Conservation (phyloP, 768 basidiomycete species). For the Russula olivacea region DNA sequence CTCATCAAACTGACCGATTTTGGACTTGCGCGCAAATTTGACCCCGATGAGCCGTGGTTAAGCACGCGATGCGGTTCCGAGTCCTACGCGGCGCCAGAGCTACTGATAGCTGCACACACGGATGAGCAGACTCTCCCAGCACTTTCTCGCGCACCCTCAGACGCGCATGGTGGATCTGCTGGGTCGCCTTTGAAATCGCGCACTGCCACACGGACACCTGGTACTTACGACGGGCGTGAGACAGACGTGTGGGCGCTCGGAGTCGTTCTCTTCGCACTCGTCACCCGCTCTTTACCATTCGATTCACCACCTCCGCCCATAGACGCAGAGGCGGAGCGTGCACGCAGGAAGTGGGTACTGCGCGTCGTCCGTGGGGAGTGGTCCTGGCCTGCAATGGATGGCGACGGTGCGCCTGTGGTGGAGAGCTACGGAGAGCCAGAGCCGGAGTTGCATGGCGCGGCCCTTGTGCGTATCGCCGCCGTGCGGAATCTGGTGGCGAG, state of each 20-base stretch:
- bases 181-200: slow-evolving; percentile 32
- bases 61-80: slow-evolving; percentile 83
- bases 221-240: slow-evolving; percentile 72
- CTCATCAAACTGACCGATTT: slow-evolving; percentile 85
- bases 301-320: slow-evolving; percentile 33
- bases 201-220: slow-evolving; percentile 35
- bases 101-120: slow-evolving; percentile 42
- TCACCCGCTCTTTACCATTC: slow-evolving; percentile 69
- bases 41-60: slow-evolving; percentile 54
- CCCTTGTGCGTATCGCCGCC: slow-evolving; percentile 38
- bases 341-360: slow-evolving; percentile 55
- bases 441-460: slow-evolving; percentile 33
- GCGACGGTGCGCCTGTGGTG: neutral
- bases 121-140: slow-evolving; percentile 25
- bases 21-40: slow-evolving; percentile 81
- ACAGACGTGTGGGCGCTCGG: slow-evolving; percentile 91
- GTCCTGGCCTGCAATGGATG: slow-evolving; percentile 49
- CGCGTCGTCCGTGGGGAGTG: slow-evolving; percentile 78
- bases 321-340: slow-evolving; percentile 35
- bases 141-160: slow-evolving; percentile 23
- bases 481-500: slow-evolving; percentile 51
- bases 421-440: neutral
- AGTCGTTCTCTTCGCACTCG: slow-evolving; percentile 77
- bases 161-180: neutral
- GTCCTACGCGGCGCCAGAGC: slow-evolving; percentile 79